These are phyloP conservation scores for Heterobasidion annosum DNA, from an alignment of 1,284 basidiomycete genomes.

Conservation along the genomic window DNA sequence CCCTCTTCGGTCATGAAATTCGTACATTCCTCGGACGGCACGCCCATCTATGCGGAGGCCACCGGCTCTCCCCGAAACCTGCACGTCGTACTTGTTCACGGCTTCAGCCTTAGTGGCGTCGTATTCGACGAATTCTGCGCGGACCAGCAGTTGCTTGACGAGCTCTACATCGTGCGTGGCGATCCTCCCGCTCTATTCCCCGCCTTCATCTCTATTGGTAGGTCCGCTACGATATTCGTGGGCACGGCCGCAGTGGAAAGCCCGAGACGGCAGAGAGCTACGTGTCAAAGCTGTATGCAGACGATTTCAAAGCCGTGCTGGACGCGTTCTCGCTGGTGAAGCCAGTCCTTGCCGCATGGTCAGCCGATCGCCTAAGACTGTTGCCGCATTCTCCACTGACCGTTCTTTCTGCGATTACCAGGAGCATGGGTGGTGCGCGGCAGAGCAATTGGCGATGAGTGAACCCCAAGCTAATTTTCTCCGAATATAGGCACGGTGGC, in stretches of 20 bases:
- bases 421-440: not conserved
- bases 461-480: no score
- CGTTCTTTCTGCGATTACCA: not conserved
- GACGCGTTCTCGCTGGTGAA: slow-evolving; percentile 7
- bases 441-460: not conserved
- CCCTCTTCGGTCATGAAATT: not conserved
- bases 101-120: slow-evolving; percentile 9
- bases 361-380: not conserved
- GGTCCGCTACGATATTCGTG: slow-evolving; percentile 14
- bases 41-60: slow-evolving; percentile 15
- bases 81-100: slow-evolving; percentile 14
- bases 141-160: not conserved
- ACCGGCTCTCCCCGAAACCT: slow-evolving; percentile 13
- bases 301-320: slow-evolving; percentile 12
- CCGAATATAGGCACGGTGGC: not conserved
- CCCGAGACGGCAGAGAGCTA: slow-evolving; percentile 6
- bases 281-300: slow-evolving; percentile 9
- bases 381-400: not conserved
- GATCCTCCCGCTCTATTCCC: not conserved
- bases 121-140: slow-evolving; percentile 14
- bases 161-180: slow-evolving; percentile 14
- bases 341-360: slow-evolving; percentile 11
- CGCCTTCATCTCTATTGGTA: not conserved
- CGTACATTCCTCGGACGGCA: slow-evolving; percentile 15
- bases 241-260: slow-evolving; percentile 15